Conservation (phyloP, 2,329 filamentous ascomycete genomes). For the Pseudocercospora eumusae region DNA sequence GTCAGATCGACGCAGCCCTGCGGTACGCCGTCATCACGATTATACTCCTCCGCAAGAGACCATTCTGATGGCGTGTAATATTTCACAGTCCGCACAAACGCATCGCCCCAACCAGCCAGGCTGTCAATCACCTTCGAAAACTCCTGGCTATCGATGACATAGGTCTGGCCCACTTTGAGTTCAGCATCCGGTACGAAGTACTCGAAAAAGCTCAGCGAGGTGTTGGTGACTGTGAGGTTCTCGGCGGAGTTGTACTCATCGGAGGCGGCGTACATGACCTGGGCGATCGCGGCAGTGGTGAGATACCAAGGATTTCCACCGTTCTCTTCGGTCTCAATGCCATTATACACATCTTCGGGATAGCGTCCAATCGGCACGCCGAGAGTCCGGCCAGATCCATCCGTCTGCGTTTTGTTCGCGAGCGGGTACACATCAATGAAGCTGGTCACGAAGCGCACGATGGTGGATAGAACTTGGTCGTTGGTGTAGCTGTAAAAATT, state of each 20-base stretch:
- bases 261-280: slow-evolving; percentile 36
- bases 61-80: slow-evolving; percentile 36
- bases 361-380: slow-evolving; percentile 42
- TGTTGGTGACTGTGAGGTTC: slow-evolving; percentile 33
- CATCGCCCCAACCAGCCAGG: slow-evolving; percentile 41
- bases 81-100: slow-evolving; percentile 40
- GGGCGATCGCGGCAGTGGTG: slow-evolving; percentile 38
- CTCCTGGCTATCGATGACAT: slow-evolving; percentile 27
- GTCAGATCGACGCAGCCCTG: slow-evolving; percentile 39
- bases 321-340: slow-evolving; percentile 33
- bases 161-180: slow-evolving; percentile 30
- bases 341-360: slow-evolving; percentile 42
- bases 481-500: slow-evolving; percentile 39
- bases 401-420: slow-evolving; percentile 32
- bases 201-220: slow-evolving; percentile 39
- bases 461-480: slow-evolving; percentile 37
- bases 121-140: slow-evolving; percentile 31
- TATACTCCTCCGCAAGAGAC: slow-evolving; percentile 38
- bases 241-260: slow-evolving; percentile 27
- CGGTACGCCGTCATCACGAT: slow-evolving; percentile 34
- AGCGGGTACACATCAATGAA: slow-evolving; percentile 37
- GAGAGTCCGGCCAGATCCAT: slow-evolving; percentile 31
- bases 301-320: slow-evolving; percentile 43
- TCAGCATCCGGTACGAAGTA: slow-evolving; percentile 38
- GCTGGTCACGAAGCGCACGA: slow-evolving; percentile 35